Evolutionary conservation across 257 asterid genomes (phyloP).

Genomic region (Phtheirospermum japonicum): DNA sequence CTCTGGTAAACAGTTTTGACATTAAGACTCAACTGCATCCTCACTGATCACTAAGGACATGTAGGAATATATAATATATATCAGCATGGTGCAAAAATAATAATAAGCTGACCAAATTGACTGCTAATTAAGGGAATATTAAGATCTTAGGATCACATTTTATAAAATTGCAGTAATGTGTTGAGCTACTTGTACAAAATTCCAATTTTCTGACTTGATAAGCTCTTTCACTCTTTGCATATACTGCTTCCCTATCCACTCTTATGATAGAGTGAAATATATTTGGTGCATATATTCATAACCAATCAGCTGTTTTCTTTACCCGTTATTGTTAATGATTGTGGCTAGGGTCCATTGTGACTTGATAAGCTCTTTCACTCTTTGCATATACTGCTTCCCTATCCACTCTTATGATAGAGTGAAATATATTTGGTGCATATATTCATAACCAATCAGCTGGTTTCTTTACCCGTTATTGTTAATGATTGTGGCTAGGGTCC

Average conservation of each 20-base stretch:
- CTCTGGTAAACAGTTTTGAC: not conserved
- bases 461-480: conserved; percentile 12
- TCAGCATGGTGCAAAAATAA: not conserved
- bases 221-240: not conserved
- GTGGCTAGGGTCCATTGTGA: conserved; percentile 77
- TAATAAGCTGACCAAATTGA: not conserved
- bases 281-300: conserved; percentile 28
- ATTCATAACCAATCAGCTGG: conserved; percentile 14
- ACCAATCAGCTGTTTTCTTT: conserved; percentile 11
- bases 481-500: conserved; percentile 62
- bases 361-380: conserved; percentile 3
- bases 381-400: conserved; percentile 4
- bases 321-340: conserved; percentile 24
- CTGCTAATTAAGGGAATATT: not conserved
- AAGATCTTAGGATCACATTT: conserved; percentile 20
- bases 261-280: conserved; percentile 17
- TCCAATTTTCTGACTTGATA: not conserved
- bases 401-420: conserved; percentile 14
- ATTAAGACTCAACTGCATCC: conserved; percentile 12
- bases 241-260: conserved; percentile 13
- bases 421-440: conserved; percentile 28
- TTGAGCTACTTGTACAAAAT: conserved; percentile 5
- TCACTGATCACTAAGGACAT: not conserved
- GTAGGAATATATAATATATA: not conserved
- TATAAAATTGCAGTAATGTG: not conserved